phyloP scores from a whole-genome alignment of 2,329 filamentous ascomycete species.

The Fusarium falciforme region DNA sequence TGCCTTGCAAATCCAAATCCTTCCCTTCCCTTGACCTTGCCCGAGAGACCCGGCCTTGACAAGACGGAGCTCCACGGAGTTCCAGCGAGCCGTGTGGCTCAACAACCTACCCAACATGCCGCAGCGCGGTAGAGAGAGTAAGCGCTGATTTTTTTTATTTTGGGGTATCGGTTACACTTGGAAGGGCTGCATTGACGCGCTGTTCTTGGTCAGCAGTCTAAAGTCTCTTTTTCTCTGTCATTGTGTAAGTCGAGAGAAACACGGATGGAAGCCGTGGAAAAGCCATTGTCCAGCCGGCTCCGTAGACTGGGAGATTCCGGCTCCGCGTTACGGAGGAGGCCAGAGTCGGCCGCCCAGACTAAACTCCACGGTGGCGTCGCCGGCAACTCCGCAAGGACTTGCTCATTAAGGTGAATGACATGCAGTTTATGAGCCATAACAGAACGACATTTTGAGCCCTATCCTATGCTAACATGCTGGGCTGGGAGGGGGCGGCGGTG shows the following conservation, averaged over 20 bases:
- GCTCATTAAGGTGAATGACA: not conserved
- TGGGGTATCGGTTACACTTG: not conserved
- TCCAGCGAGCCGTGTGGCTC: conserved; percentile 4
- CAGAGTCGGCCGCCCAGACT: not conserved
- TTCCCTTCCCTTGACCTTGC: not conserved
- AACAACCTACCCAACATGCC: not conserved
- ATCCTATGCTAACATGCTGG: not conserved
- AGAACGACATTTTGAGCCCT: not conserved
- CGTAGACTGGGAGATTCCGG: conserved; percentile 23
- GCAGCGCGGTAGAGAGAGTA: conserved; percentile 24
- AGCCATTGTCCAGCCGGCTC: conserved; percentile 23
- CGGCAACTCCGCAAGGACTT: conserved; percentile 6
- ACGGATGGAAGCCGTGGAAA: not conserved
- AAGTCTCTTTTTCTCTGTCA: not conserved
- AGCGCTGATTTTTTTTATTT: conserved; percentile 13
- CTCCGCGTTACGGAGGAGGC: conserved; percentile 11
- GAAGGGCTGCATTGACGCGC: conserved; percentile 26
- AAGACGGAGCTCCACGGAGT: not conserved
- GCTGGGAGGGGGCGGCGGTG: not conserved
- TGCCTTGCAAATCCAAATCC: not conserved
- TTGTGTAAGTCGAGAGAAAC: not conserved
- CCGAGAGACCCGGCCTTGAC: not conserved
- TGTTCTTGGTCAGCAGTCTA: not conserved
- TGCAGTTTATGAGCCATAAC: not conserved
- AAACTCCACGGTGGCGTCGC: not conserved